phyloP scores from a whole-genome alignment of 139 green algal species.

The Protoeuglena noctilucae region DNA sequence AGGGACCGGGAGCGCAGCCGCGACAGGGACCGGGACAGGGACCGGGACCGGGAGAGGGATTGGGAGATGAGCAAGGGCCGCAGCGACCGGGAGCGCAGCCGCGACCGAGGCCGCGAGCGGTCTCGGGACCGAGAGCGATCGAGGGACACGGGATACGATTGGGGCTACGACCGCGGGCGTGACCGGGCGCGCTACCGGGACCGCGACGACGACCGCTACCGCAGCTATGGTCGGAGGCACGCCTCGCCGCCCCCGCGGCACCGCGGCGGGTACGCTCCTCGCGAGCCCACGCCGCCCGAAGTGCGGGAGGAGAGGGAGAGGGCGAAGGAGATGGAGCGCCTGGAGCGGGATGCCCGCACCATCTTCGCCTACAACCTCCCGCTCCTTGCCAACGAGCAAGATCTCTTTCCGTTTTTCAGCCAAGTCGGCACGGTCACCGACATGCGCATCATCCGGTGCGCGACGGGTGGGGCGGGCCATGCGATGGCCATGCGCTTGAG shows the following conservation, averaged over 20 bases:
- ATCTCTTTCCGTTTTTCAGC: slow-evolving; percentile 76
- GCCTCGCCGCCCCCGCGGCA: background rate
- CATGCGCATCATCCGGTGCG: slow-evolving; percentile 86
- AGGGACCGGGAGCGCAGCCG: slow-evolving; percentile 5
- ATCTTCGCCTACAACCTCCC: slow-evolving; percentile 77
- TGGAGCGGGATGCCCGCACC: slow-evolving; percentile 72
- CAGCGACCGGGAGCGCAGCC: slow-evolving; percentile 12
- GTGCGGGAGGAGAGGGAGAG: slow-evolving; percentile 34
- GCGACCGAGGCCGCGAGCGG: slow-evolving; percentile 4
- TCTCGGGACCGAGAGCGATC: background rate
- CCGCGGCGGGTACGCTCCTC: slow-evolving; percentile 21
- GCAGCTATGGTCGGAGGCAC: slow-evolving; percentile 1
- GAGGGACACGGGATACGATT: background rate
- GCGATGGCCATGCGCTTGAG: no score
- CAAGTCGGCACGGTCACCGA: slow-evolving; percentile 55
- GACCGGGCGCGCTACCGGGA: background rate
- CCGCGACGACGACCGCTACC: background rate
- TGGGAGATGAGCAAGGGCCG: background rate
- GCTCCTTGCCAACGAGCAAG: slow-evolving; percentile 59
- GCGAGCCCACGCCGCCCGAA: slow-evolving; percentile 34
- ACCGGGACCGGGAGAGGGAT: slow-evolving; percentile 3
- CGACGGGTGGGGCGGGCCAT: no score
- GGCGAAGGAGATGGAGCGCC: slow-evolving; percentile 25
- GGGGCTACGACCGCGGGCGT: background rate
- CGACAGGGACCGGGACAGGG: background rate